Conservation (phyloP, 169 alveolate species). For the Neospora caninum region DNA sequence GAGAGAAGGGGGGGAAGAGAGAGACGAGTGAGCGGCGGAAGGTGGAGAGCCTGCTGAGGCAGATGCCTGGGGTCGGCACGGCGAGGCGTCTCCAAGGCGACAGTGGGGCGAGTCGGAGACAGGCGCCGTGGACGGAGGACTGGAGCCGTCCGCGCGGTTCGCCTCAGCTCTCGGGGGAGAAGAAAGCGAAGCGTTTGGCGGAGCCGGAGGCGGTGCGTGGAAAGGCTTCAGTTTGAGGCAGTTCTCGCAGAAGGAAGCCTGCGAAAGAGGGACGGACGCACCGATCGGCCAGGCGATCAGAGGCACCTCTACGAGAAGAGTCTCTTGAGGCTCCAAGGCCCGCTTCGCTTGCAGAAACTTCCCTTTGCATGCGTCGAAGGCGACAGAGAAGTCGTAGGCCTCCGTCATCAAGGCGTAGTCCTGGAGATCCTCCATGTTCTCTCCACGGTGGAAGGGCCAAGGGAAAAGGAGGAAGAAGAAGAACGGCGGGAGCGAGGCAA, state of each 20-base stretch:
- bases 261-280: neutral
- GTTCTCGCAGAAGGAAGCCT: neutral
- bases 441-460: too few relatives aligned
- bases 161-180: neutral
- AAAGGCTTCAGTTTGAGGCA: conserved; percentile 2
- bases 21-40: neutral
- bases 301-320: neutral
- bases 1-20: neutral
- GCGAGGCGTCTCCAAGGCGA: neutral
- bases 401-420: conserved; percentile 19
- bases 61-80: too few relatives aligned
- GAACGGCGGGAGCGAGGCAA: too few relatives aligned
- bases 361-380: neutral
- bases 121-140: neutral
- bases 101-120: neutral
- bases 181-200: neutral
- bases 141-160: neutral
- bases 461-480: too few relatives aligned
- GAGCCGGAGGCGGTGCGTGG: neutral
- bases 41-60: neutral
- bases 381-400: neutral
- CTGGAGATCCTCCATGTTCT: conserved; percentile 6
- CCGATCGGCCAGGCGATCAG: neutral
- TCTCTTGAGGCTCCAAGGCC: neutral
- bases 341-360: neutral